Evolutionary conservation across 371 early-diverging fungal species (phyloP).

Genomic region (Coemansia sp.): DNA sequence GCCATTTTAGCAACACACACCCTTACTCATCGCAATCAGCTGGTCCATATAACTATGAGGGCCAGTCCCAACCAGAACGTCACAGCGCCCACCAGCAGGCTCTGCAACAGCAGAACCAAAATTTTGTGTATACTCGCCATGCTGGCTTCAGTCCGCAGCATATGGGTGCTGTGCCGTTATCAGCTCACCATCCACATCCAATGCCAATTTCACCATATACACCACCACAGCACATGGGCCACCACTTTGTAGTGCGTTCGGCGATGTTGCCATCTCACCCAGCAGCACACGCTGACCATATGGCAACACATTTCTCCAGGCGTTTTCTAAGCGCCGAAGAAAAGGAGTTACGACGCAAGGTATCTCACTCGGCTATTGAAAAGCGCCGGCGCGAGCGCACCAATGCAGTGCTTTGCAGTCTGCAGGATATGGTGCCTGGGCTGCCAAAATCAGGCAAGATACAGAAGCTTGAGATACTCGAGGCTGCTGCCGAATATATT

Average conservation of each 20-base stretch:
- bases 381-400: conserved; percentile 53
- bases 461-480: conserved; percentile 52
- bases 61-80: neutral
- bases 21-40: neutral
- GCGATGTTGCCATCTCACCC: neutral
- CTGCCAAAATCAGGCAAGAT: conserved; percentile 49
- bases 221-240: neutral
- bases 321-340: conserved; percentile 44
- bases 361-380: conserved; percentile 52
- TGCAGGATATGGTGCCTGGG: conserved; percentile 48
- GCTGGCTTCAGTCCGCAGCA: neutral
- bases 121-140: neutral
- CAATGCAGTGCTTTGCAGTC: conserved; percentile 46
- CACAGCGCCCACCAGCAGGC: conserved; percentile 2
- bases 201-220: neutral
- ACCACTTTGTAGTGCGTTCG: neutral
- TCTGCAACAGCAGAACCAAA: neutral
- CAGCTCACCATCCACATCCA: neutral
- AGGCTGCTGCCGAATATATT: conserved; percentile 51
- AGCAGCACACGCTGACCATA: neutral
- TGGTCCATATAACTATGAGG: conserved; percentile 6
- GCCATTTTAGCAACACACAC: neutral
- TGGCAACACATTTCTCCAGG: neutral
- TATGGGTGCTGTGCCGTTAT: neutral
- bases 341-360: conserved; percentile 45